Evolutionary conservation across 2,329 filamentous ascomycete genomes (phyloP), one percentile per base, ranked within the genome.

Genomic region (Aspergillus sp.): DNA sequence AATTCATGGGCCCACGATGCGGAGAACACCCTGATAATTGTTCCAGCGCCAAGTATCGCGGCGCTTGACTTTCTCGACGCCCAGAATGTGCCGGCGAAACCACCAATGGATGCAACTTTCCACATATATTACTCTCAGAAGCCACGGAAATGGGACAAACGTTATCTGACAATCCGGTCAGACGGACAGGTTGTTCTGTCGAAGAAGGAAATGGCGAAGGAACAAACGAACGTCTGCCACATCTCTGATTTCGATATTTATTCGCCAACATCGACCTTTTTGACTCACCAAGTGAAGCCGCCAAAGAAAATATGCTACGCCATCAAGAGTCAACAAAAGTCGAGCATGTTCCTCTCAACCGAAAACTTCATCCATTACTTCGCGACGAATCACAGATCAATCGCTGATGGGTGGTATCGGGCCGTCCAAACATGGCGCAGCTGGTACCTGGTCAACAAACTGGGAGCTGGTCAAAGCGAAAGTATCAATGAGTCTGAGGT

Each of bases 331-430:
- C 92, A 96, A 76, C 89, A 96, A 69, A 96, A 93, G 74, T 89
- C 89, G 0, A 86, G 85, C 57, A 87, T 96, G 67, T 97, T 97
- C 68, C 78, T 91, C 53, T 88, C 88, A 53, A 89, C 88, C 3
- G 87, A 90, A 51, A 93, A 93, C 64, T 98, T 91, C 69, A 89
- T 96, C 3, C 93, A 98, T 69, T 96, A 93, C 75, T 96, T 98
- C 76, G 88, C 86, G 57, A 91, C 89, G 2, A 90, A 91, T 44
- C 90, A 97, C 65, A 77, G 82, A 5, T 71, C 78, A 1, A 74
- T 86, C 1, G 90, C 90, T 0, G 81, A 83, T n/a, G 76, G 79
- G 13, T 96, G 93, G 75, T 87, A 89, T 67, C 79, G 83, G 15
- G 81, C 83, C 22, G 81, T 96, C 1, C 91, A 96, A 60, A 78